A percentile compares a stretch with the other conserved stretches of the same genome.
phyloP scores from a whole-genome alignment of 257 asterid genomes.

The Solanum verrucosum region DNA sequence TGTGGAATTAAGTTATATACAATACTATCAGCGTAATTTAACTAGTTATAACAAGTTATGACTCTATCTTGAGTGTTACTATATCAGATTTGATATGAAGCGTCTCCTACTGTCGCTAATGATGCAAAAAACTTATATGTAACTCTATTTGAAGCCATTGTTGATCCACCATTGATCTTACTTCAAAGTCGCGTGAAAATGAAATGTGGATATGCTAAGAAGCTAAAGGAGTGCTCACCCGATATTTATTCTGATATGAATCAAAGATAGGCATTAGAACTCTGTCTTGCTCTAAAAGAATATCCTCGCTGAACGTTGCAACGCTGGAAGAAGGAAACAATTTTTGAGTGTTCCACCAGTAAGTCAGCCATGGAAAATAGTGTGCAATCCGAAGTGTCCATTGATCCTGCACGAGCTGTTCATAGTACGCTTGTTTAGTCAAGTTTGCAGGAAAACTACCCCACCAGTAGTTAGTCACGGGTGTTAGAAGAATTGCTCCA shows the following conservation, averaged over 20 bases:
- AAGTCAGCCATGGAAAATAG: constrained; percentile 71
- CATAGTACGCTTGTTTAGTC: constrained; percentile 37
- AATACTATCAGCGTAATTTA: neutral
- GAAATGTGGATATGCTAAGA: neutral
- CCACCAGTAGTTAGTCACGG: constrained; percentile 86
- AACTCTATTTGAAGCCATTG: neutral
- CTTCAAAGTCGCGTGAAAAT: neutral
- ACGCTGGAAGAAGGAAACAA: constrained; percentile 40
- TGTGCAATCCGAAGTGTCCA: constrained; percentile 80
- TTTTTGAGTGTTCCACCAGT: constrained; percentile 95
- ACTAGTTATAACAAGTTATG: neutral
- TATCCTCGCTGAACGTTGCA: constrained; percentile 13
- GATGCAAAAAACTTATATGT: neutral
- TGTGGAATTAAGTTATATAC: neutral
- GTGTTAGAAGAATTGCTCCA: constrained; percentile 70
- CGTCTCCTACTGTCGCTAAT: neutral
- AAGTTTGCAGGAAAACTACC: constrained; percentile 64
- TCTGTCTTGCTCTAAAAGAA: constrained; percentile 41
- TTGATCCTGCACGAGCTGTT: constrained; percentile 49
- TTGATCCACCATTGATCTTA: neutral
- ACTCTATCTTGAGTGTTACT: neutral
- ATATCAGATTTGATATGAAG: neutral
- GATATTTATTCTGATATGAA: neutral
- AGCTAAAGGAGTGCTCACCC: constrained; percentile 4
- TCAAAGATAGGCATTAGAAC: constrained; percentile 30